phyloP scores from a whole-genome alignment of 306 rosid species.

The Adenanthera pavonina region DNA sequence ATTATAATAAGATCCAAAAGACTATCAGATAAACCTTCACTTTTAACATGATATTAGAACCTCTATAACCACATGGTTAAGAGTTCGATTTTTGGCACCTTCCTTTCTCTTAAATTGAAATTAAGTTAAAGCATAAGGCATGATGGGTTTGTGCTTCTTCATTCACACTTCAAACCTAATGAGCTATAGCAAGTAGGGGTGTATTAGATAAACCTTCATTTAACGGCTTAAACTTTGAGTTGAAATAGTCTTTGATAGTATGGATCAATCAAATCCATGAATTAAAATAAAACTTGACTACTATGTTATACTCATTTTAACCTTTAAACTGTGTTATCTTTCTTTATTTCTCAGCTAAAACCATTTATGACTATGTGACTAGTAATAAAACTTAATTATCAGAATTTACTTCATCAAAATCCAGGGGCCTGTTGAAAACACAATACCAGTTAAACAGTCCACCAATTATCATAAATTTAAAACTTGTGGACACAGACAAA shows the following conservation, averaged over 20 bases:
- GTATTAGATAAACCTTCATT: neutral
- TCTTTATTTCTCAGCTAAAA: neutral
- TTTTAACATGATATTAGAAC: neutral
- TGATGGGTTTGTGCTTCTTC: neutral
- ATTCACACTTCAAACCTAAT: neutral
- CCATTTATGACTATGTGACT: neutral
- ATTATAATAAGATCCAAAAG: neutral
- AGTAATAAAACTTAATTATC: neutral
- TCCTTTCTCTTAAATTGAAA: neutral
- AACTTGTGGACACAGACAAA: neutral
- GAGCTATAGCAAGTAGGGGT: neutral
- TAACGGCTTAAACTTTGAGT: neutral
- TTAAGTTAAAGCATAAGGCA: neutral
- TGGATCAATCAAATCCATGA: neutral
- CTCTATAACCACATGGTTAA: neutral
- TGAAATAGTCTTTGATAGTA: neutral
- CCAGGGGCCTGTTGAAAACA: slow-evolving; percentile 7
- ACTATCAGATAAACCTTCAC: neutral
- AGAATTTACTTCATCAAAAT: slow-evolving; percentile 17
- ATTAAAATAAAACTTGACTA: neutral
- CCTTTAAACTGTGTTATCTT: neutral
- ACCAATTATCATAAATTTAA: neutral
- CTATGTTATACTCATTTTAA: slow-evolving; percentile 10
- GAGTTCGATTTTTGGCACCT: neutral
- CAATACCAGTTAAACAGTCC: neutral